Evolutionary conservation across 1,284 basidiomycete species (phyloP).

Genomic region (Ustilago esculenta): DNA sequence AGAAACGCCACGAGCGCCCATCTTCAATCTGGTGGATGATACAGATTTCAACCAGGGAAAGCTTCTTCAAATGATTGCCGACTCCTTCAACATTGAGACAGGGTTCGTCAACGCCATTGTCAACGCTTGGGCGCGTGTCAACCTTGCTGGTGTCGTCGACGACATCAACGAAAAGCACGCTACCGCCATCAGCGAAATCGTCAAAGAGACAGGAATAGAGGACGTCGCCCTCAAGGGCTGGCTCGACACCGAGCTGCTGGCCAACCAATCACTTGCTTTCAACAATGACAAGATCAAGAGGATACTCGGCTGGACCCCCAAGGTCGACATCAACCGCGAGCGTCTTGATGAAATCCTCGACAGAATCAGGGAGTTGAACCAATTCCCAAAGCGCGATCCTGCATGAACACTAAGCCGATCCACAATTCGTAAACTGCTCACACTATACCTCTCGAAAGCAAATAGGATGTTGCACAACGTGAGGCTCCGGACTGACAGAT

Average conservation of each 20-base stretch:
- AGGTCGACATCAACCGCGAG: constrained; percentile 7
- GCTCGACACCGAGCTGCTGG: constrained; percentile 39
- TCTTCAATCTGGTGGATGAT: constrained; percentile 58
- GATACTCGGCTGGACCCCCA: constrained; percentile 37
- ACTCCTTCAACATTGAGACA: constrained; percentile 41
- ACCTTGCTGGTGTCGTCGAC: constrained; percentile 37
- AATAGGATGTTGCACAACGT: neutral
- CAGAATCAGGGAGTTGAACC: constrained; percentile 18
- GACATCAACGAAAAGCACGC: constrained; percentile 55
- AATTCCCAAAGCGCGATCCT: constrained; percentile 13
- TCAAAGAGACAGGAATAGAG: constrained; percentile 9
- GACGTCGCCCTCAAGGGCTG: constrained; percentile 13
- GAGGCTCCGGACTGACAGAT: too few species aligned
- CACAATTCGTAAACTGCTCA: too few species aligned
- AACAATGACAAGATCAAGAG: constrained; percentile 39
- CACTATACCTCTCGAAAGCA: neutral
- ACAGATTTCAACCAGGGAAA: constrained; percentile 47
- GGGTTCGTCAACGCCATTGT: constrained; percentile 49
- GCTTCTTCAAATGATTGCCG: constrained; percentile 34
- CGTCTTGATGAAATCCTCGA: constrained; percentile 28
- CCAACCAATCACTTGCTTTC: constrained; percentile 37
- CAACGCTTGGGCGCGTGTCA: constrained; percentile 43
- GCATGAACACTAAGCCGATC: neutral
- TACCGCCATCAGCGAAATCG: constrained; percentile 17
- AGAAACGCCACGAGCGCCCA: constrained; percentile 42